phyloP scores from a whole-genome alignment of 164 flowering plant species.

The Amborella trichopoda region DNA sequence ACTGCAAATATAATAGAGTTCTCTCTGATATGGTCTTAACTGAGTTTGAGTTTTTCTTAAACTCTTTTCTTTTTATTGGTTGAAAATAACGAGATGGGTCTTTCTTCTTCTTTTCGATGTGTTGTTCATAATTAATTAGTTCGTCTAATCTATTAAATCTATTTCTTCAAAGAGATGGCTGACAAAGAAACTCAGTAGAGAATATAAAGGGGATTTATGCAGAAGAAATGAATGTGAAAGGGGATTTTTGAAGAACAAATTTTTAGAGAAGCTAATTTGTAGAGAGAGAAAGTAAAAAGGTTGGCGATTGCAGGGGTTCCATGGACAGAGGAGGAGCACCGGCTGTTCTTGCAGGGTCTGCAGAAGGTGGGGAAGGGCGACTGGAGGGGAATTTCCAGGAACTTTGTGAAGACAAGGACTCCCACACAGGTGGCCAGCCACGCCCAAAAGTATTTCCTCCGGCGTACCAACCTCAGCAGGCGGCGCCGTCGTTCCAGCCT shows the following conservation, averaged over 20 bases:
- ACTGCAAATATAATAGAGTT: too few relatives aligned
- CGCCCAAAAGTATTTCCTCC: slow-evolving; percentile 87
- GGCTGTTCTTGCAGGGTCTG: slow-evolving; percentile 58
- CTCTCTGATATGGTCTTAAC: not conserved
- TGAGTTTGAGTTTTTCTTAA: not conserved
- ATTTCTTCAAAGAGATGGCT: too few relatives aligned
- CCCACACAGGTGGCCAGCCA: slow-evolving; percentile 96
- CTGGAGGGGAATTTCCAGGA: slow-evolving; percentile 90
- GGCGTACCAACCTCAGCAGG: slow-evolving; percentile 50
- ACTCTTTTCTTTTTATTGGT: too few relatives aligned
- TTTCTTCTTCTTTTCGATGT: too few relatives aligned
- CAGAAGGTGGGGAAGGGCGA: slow-evolving; percentile 91
- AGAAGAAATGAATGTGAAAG: not conserved
- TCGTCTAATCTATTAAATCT: too few relatives aligned
- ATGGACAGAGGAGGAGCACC: slow-evolving; percentile 95
- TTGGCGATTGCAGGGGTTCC: slow-evolving; percentile 51
- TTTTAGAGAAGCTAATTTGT: slow-evolving; percentile 49
- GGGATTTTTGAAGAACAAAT: not conserved
- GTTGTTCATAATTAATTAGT: too few relatives aligned
- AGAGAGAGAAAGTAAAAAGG: slow-evolving; percentile 90
- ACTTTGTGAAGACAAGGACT: slow-evolving; percentile 80
- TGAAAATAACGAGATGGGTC: too few relatives aligned
- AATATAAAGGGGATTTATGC: too few relatives aligned
- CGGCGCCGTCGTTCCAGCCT: slow-evolving; percentile 86
- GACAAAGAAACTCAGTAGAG: too few relatives aligned